phyloP scores from a whole-genome alignment of 345 rosid species.

The Angophora floribunda region DNA sequence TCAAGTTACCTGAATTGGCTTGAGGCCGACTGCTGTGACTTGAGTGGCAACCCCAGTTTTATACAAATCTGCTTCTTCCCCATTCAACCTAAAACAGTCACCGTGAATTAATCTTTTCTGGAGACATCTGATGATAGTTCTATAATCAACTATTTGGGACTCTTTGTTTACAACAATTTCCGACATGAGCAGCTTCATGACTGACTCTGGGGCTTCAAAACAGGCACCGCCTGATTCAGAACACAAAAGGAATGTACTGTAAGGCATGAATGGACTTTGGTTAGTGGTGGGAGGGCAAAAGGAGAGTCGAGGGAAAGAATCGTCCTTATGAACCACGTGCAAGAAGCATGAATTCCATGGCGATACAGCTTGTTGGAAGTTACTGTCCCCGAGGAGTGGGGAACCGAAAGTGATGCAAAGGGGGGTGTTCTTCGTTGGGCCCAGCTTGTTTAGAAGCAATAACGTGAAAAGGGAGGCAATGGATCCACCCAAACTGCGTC shows the following conservation, averaged over 20 bases:
- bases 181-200: conserved; percentile 3
- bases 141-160: conserved; percentile 8
- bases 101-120: neutral
- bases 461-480: conserved; percentile 64
- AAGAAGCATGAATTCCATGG: conserved; percentile 46
- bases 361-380: conserved; percentile 20
- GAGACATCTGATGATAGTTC: neutral
- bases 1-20: conserved; percentile 2
- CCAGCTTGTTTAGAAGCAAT: conserved; percentile 33
- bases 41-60: conserved; percentile 9
- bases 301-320: conserved; percentile 13
- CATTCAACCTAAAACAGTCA: conserved; percentile 1
- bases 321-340: conserved; percentile 25
- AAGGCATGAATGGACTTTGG: conserved; percentile 22
- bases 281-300: neutral
- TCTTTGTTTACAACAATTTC: neutral
- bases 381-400: conserved; percentile 35
- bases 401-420: conserved; percentile 68
- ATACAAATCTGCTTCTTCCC: neutral
- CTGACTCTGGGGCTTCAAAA: conserved; percentile 33
- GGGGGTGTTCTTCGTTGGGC: conserved; percentile 4
- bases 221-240: conserved; percentile 24
- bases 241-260: conserved; percentile 45
- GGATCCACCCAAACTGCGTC: conserved; percentile 47
- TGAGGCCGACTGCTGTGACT: conserved; percentile 12